These are phyloP conservation scores for Triglochin maritima DNA, from an alignment of 106 monocot genomes.

Conservation along the genomic window DNA sequence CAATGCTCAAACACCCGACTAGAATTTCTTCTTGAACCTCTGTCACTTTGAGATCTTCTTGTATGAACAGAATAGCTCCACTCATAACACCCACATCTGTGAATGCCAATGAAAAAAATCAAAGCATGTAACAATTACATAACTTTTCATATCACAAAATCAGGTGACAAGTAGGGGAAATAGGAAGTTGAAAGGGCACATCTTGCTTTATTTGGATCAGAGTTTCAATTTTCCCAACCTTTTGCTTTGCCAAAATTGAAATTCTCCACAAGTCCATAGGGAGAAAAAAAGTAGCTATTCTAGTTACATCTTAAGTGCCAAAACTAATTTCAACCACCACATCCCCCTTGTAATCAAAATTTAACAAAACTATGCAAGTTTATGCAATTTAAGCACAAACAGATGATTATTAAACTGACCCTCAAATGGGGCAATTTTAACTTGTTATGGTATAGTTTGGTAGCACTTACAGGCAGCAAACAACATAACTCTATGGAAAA, in stretches of 20 bases:
- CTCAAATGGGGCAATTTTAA: too few relatives aligned
- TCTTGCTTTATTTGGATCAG: background rate
- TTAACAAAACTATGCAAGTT: background rate
- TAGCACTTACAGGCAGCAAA: too few relatives aligned
- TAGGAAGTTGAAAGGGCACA: background rate
- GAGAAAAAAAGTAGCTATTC: too few relatives aligned
- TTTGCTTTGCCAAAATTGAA: background rate
- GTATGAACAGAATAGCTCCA: constrained; percentile 85
- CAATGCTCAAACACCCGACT: constrained; percentile 74
- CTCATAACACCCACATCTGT: constrained; percentile 99
- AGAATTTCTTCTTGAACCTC: constrained; percentile 90
- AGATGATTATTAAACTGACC: background rate
- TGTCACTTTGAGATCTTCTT: constrained; percentile 67
- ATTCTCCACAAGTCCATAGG: background rate
- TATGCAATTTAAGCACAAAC: background rate
- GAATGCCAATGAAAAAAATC: background rate
- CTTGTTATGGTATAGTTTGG: too few relatives aligned
- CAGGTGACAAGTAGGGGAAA: background rate
- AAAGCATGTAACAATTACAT: background rate
- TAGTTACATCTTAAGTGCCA: too few relatives aligned
- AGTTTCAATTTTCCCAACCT: background rate
- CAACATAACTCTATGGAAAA: too few relatives aligned
- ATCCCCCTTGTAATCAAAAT: background rate
- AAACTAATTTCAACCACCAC: background rate
- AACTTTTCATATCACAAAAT: background rate